Conservation (phyloP, 2,329 filamentous ascomycete genomes). For the Penicillium sp. region DNA sequence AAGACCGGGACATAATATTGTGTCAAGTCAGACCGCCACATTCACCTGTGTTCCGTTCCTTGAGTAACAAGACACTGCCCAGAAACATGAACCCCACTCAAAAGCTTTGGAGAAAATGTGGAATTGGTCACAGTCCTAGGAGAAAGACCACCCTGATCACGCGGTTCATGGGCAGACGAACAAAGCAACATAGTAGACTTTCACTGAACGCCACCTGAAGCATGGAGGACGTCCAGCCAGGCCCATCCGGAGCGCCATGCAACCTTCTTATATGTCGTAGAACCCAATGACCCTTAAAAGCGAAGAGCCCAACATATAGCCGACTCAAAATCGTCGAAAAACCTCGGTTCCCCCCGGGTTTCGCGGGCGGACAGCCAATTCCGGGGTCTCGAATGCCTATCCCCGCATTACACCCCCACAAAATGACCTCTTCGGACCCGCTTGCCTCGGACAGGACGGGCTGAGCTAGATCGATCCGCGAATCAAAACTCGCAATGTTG, state of each 20-base stretch:
- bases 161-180: background rate
- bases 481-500: background rate
- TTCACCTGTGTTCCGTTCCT: background rate
- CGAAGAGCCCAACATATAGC: background rate
- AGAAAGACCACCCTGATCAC: background rate
- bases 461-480: background rate
- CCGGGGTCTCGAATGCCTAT: background rate
- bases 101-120: background rate
- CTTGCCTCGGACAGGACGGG: background rate
- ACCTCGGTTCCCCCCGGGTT: background rate
- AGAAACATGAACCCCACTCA: background rate
- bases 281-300: background rate
- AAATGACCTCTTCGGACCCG: background rate
- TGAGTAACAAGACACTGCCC: background rate
- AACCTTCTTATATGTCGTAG: conserved; percentile 1
- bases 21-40: background rate
- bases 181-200: conserved; percentile 2
- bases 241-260: background rate
- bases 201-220: conserved; percentile 3
- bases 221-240: conserved; percentile 2
- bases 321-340: background rate
- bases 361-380: background rate
- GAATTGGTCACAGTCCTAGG: background rate
- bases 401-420: conserved; percentile 5
- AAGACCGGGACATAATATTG: background rate